A percentile compares a stretch with the other conserved stretches of the same genome.
phyloP scores from a whole-genome alignment of 495 filamentous ascomycete species.

The Penicillium cataractarum region DNA sequence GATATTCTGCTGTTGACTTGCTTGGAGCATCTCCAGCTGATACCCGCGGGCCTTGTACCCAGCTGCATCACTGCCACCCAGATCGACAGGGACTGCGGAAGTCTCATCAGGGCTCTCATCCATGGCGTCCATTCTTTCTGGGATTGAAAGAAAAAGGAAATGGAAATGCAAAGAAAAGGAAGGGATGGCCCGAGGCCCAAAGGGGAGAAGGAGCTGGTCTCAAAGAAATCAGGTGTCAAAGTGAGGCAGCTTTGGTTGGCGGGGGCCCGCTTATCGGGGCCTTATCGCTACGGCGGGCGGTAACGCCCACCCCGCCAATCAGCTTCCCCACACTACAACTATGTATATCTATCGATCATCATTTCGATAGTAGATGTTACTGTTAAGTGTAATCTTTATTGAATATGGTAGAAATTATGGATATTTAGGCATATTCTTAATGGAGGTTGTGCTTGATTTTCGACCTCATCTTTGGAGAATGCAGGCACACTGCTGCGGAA shows the following conservation, averaged over 20 bases:
- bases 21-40: constrained; percentile 89
- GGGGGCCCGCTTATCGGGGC: background rate
- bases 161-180: no score
- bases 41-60: constrained; percentile 65
- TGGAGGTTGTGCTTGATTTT: no score
- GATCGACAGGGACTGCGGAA: background rate
- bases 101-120: constrained; percentile 3
- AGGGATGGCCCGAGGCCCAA: no score
- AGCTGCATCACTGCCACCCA: constrained; percentile 12
- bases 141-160: background rate
- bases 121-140: constrained; percentile 12
- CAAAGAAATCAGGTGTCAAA: background rate
- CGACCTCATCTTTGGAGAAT: no score
- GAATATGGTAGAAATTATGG: no score
- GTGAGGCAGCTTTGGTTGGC: background rate
- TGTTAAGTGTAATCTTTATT: no score
- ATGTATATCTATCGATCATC: no score
- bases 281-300: background rate
- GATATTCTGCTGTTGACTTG: constrained; percentile 76
- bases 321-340: no score
- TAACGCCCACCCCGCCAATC: background rate
- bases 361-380: no score
- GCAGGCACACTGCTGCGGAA: no score
- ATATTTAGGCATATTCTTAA: no score
- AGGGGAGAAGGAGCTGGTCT: background rate